phyloP scores from a whole-genome alignment of 495 filamentous ascomycete genomes.

The Melanomma pulvis-pyrius region DNA sequence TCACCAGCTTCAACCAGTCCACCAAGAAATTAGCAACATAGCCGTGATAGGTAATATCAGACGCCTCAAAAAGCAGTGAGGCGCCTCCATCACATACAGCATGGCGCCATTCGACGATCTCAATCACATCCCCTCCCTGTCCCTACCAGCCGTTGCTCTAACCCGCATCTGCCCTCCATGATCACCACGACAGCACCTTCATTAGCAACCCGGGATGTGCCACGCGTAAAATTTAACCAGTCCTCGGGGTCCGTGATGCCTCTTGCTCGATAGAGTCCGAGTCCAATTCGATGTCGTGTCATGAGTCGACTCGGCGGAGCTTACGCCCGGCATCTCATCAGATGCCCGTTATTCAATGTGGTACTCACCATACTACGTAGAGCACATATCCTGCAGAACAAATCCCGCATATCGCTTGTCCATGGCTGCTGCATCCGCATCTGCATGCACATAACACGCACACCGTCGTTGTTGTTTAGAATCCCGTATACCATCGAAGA shows the following conservation, averaged over 20 bases:
- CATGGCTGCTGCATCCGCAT: neutral
- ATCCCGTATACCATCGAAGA: neutral
- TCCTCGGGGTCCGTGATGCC: neutral
- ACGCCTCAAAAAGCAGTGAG: no score
- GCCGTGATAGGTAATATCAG: neutral
- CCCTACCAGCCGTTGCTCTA: neutral
- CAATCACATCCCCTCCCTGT: constrained; percentile 3
- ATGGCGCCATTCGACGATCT: constrained; percentile 17
- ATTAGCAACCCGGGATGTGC: neutral
- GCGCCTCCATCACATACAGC: neutral
- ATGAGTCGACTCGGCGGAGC: neutral
- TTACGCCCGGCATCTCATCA: neutral
- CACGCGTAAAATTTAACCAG: neutral
- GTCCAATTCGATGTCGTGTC: constrained; percentile 7
- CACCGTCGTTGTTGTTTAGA: neutral
- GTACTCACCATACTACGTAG: neutral
- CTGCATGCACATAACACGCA: constrained; percentile 1
- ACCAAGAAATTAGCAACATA: neutral
- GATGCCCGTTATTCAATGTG: neutral
- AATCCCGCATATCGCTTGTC: neutral
- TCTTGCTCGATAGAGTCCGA: neutral
- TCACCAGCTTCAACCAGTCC: neutral
- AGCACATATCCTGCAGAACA: neutral
- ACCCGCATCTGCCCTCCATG: neutral
- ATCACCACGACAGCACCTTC: neutral